phyloP scores from a whole-genome alignment of 2,329 filamentous ascomycete genomes.

The Gnomoniopsis smithogilvyi region DNA sequence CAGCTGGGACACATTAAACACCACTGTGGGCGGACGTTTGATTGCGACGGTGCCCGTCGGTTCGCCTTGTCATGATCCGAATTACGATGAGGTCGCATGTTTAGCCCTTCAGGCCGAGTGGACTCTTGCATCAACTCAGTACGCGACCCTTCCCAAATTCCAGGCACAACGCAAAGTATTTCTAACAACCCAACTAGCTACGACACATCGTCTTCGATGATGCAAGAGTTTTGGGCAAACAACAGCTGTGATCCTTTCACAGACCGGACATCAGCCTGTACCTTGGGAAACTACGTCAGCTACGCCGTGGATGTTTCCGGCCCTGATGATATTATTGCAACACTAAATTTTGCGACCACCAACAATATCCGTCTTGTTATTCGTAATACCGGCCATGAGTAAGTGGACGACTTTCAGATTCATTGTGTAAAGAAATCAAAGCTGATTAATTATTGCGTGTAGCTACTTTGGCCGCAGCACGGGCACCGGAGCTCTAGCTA shows the following conservation, averaged over 20 bases:
- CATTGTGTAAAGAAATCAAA: neutral
- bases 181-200: conserved; percentile 19
- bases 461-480: conserved; percentile 16
- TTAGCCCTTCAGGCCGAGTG: conserved; percentile 31
- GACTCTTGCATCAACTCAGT: conserved; percentile 35
- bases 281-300: conserved; percentile 30
- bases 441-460: neutral
- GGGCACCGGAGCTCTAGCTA: conserved; percentile 34
- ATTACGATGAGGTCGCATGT: conserved; percentile 37
- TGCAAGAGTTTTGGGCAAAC: conserved; percentile 28
- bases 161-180: too few relatives aligned
- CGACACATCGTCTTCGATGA: conserved; percentile 24
- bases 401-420: neutral
- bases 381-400: conserved; percentile 44
- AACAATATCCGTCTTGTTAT: conserved; percentile 41
- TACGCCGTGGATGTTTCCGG: conserved; percentile 23
- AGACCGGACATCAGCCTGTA: conserved; percentile 27
- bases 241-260: conserved; percentile 20
- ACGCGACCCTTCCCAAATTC: neutral
- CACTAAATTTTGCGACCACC: conserved; percentile 29
- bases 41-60: conserved; percentile 47
- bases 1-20: conserved; percentile 44
- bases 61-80: conserved; percentile 38
- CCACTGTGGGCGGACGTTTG: conserved; percentile 44
- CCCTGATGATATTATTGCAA: conserved; percentile 18